Base-by-base conservation (phyloP, 306 rosid genomes). In the Arachis hypogaea region DNA sequence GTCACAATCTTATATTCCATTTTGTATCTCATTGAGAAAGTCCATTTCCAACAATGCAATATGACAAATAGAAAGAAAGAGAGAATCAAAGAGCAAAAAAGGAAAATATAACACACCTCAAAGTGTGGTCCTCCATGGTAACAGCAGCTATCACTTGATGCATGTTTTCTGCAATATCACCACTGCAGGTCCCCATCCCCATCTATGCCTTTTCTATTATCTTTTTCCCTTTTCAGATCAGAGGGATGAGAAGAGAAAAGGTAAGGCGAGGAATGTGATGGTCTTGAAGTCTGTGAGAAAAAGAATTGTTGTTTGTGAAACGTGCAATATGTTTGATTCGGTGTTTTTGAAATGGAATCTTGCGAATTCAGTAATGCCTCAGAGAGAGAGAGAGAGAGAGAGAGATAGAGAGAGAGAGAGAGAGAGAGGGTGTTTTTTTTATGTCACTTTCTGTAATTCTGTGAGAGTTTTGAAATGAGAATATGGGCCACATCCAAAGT, bases 61-160 rank as follows among this genome's bases (percentile, higher is more conserved):
- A 61, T 41, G 70, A 76, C 67, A 72, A 69, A 28, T 82, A 70
- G 59, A 66, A 69, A 46, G 28, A 63, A 8, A 67, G 8, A 73
- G 44, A 58, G 60, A 33, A 33, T 33, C 38, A 2, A 33, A 63
- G 65, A 66, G 7, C n/a, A 4, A 11, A 42, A 5, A 8, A 5
- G 76, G 46, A 7, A 43, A 43, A 43, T 43, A 16, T 68, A 74
- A 77, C 66, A 72, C 9, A 90, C 98, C 92, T 89, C 81, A 41
- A 77, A 71, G 61, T 79, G 66, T 64, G 79, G 68, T 86, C 87
- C 59, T 78, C 74, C 28, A 18, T 73, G 74, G 67, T 16, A 65
- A 38, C 22, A 38, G 71, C 63, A 18, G 80, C 78, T 41, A 59
- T 41, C 79, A 80, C 61, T 65, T 74, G 83, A 33, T 33, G 4